Evolutionary conservation across 805 yeast genomes (phyloP).

Genomic region (Wickerhamomyces rabaulensis): DNA sequence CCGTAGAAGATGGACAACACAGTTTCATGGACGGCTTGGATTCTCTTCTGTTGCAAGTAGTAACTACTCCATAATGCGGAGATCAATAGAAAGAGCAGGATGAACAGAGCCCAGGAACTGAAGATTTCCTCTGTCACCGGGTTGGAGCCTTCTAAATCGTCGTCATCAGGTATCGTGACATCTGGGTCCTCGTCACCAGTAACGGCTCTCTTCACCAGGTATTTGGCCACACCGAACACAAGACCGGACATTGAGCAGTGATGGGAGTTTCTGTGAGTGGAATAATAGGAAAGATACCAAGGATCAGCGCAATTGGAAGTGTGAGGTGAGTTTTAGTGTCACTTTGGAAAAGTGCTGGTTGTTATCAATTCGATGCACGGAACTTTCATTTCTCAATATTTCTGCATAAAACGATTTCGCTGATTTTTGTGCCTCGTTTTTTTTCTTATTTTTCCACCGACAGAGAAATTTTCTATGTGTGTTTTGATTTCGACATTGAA

Average conservation of each 20-base stretch:
- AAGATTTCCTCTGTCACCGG: slow-evolving; percentile 94
- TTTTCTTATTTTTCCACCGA: background rate
- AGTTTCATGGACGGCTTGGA: slow-evolving; percentile 96
- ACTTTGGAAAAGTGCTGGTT: background rate
- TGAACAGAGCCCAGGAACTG: slow-evolving; percentile 95
- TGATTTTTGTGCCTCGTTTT: background rate
- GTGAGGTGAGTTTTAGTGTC: background rate
- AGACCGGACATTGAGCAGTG: slow-evolving; percentile 16
- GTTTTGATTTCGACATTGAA: background rate
- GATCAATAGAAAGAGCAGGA: slow-evolving; percentile 70
- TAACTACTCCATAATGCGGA: slow-evolving; percentile 95
- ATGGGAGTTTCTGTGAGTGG: background rate
- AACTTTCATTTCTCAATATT: too few relatives aligned
- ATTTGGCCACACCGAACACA: slow-evolving; percentile 17
- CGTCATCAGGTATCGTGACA: slow-evolving; percentile 33
- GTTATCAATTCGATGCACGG: background rate
- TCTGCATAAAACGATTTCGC: background rate
- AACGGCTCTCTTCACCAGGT: slow-evolving; percentile 21
- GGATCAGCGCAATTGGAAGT: background rate
- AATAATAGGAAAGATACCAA: too few relatives aligned
- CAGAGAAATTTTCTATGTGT: background rate
- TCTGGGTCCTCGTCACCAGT: slow-evolving; percentile 29
- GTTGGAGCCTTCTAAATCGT: slow-evolving; percentile 59
- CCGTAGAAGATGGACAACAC: slow-evolving; percentile 95
- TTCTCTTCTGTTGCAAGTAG: slow-evolving; percentile 83